A percentile compares a stretch with the other conserved stretches of the same genome.
Conservation (phyloP, 2,329 filamentous ascomycete genomes). For the Alternaria sp. region DNA sequence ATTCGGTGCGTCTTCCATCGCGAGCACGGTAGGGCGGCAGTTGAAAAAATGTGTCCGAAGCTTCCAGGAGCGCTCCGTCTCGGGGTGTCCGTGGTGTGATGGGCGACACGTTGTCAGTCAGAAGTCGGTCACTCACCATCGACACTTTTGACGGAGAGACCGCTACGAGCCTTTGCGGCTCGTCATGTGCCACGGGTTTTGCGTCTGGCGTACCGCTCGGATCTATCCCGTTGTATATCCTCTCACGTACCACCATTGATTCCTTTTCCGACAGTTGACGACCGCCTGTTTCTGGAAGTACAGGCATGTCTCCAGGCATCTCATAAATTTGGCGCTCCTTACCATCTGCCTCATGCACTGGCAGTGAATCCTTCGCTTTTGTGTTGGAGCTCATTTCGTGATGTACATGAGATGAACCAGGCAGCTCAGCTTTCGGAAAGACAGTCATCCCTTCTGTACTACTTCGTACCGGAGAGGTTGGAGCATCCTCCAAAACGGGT, state of each 20-base stretch:
- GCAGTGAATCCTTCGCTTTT: slow-evolving; percentile 30
- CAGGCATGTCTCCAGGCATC: slow-evolving; percentile 65
- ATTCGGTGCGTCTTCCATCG: slow-evolving; percentile 34
- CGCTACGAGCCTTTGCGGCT: slow-evolving; percentile 35
- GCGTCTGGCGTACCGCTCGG: slow-evolving; percentile 31
- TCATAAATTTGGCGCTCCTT: slow-evolving; percentile 56
- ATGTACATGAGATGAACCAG: slow-evolving; percentile 39
- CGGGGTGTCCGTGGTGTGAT: slow-evolving; percentile 44
- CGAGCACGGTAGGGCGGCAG: slow-evolving; percentile 35
- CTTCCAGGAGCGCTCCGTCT: slow-evolving; percentile 46
- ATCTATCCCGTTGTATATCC: slow-evolving; percentile 57
- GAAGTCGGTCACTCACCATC: slow-evolving; percentile 39
- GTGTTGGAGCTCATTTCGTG: slow-evolving; percentile 26
- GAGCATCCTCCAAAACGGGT: slow-evolving; percentile 34
- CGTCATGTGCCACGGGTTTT: slow-evolving; percentile 31
- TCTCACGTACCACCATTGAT: slow-evolving; percentile 56
- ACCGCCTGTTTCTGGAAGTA: slow-evolving; percentile 60
- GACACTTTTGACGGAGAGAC: slow-evolving; percentile 41
- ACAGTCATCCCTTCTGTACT: slow-evolving; percentile 42
- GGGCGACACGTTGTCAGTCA: slow-evolving; percentile 36
- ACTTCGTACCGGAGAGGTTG: slow-evolving; percentile 35
- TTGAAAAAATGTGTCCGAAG: slow-evolving; percentile 44
- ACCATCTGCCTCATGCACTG: slow-evolving; percentile 46
- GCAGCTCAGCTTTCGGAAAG: slow-evolving; percentile 58
- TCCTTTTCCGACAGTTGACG: slow-evolving; percentile 60